Evolutionary conservation across 2,329 filamentous ascomycete species (phyloP).

Genomic region (Geosmithia flava): DNA sequence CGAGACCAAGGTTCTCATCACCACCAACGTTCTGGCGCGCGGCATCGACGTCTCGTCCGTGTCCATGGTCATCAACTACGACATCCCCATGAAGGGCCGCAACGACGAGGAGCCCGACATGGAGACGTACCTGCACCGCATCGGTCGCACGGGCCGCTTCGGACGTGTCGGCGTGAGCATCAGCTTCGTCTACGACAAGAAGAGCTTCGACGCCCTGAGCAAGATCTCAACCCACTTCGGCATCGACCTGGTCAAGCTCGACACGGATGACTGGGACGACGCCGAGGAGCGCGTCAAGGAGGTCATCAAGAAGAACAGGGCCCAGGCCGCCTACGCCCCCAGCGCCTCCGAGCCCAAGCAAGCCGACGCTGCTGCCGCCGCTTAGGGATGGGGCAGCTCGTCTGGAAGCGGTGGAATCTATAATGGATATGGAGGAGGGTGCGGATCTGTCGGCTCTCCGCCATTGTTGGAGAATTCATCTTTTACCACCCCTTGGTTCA

Average conservation of each 20-base stretch:
- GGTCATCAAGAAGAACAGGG: constrained; percentile 61
- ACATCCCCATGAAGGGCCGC: constrained; percentile 63
- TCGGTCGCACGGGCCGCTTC: constrained; percentile 92
- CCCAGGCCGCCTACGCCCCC: constrained; percentile 40
- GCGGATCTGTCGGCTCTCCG: neutral
- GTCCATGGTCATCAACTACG: constrained; percentile 98
- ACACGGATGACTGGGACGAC: constrained; percentile 81
- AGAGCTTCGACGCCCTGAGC: constrained; percentile 67
- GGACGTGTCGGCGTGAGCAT: constrained; percentile 93
- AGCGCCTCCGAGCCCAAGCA: constrained; percentile 22
- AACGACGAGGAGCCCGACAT: constrained; percentile 77
- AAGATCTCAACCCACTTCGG: constrained; percentile 71
- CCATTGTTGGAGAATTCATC: neutral
- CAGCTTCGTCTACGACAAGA: constrained; percentile 81
- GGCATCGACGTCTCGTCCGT: constrained; percentile 88
- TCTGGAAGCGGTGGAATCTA: neutral
- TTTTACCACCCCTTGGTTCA: no score
- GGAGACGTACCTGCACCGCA: constrained; percentile 96
- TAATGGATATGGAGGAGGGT: neutral
- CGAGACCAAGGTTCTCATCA: constrained; percentile 89
- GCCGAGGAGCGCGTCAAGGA: constrained; percentile 74
- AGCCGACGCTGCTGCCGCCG: neutral
- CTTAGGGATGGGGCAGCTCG: neutral
- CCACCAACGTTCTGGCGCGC: constrained; percentile 90
- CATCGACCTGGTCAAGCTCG: constrained; percentile 69